Evolutionary conservation across 805 yeast genomes (phyloP), one percentile per base, ranked within the genome.

Genomic region (Kodamaea sagamina): DNA sequence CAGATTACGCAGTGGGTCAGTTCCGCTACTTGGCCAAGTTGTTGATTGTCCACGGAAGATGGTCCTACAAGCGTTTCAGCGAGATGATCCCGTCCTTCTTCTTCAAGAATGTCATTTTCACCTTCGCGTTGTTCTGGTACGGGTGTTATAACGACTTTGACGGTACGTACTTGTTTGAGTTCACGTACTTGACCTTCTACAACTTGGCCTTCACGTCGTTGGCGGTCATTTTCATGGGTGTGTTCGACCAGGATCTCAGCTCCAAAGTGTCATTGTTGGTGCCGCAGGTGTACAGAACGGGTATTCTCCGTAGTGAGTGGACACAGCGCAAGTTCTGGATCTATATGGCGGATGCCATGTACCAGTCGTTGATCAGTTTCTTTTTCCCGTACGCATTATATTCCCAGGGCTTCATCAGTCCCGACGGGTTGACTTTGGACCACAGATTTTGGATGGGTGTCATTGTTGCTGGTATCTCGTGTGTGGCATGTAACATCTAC

Each of bases 1-100:
- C 90, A 0, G 95, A 86, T 67, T 86, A 84, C 61, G 92, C 89
- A 3, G 70, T 86, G 55, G 95, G 89, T 2, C 93, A 86, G 61
- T 86, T 86, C 68, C 64, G 88, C 48, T 86, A 71, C 61, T 63
- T 86, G 51, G 72, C 80, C 2, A 64, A 89, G 49, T 67, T 86
- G 49, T 65, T 86, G 36, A 64, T 86, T 40, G 88, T 84, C 26
- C 95, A 86, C 59, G 95, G 95, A n/a, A 74, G 89, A 41, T 86
- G 90, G 89, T 82, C 89, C 0, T 86, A 84, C 58, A 78, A 77
- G 52, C 67, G 95, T 47, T 64, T 86, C 31, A 80, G 87, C 0
- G 89, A 83, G 57, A 81, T 85, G 89, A 75, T 85, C 49, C 88
- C 89, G 18, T 80, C 85, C 58, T 81, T 86, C 66, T 84, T 86